Evolutionary conservation across 2,329 filamentous ascomycete species (phyloP), one percentile per base, ranked within the genome.

Genomic region (Colletotrichum orbiculare): DNA sequence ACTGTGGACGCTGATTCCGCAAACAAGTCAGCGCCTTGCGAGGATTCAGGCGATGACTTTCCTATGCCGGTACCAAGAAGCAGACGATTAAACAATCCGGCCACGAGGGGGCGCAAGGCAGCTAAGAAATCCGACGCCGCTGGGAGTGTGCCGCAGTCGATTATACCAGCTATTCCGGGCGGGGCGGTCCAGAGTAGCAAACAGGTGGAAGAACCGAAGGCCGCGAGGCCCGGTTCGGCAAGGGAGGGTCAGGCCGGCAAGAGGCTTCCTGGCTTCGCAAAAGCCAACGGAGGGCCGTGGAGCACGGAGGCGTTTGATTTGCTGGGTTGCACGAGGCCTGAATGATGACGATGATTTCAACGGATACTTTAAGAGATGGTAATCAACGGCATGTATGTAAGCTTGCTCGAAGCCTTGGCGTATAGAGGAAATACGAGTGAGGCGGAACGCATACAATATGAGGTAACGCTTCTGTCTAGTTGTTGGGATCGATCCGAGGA

Each of bases 301-400:
- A 91, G 88, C 69, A 84, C 82, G 33, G 89, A 92, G 72, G 89
- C 90, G 1, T 82, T 86, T 68, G 90, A 92, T 73, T 72, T 92
- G 50, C 85, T 92, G 67, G 87, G 86, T 42, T 85, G 80, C 71
- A 87, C 83, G 71, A 81, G 86, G 52, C 89, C 89, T 41, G 78
- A 52, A 74, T 64, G 48, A 58, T 15, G 43, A 9, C 13, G 2
- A 7, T 15, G 8, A 17, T 25, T 25, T 15, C 43, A 6, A 17
- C n/a, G 8, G 8, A 9, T 46, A n/a, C 25, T 25, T 25, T 25
- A 25, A 25, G 4, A 25, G 25, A 25, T 25, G 25, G 25, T 25
- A 25, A 25, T 25, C 25, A 25, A 25, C 25, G 25, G 25, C 3
- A 25, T 25, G 25, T 5, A 25, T 25, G 25, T 25, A 25, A 25